These are phyloP conservation scores for Leccinum rimulosum DNA, from an alignment of 768 basidiomycete species.

Conservation along the genomic window DNA sequence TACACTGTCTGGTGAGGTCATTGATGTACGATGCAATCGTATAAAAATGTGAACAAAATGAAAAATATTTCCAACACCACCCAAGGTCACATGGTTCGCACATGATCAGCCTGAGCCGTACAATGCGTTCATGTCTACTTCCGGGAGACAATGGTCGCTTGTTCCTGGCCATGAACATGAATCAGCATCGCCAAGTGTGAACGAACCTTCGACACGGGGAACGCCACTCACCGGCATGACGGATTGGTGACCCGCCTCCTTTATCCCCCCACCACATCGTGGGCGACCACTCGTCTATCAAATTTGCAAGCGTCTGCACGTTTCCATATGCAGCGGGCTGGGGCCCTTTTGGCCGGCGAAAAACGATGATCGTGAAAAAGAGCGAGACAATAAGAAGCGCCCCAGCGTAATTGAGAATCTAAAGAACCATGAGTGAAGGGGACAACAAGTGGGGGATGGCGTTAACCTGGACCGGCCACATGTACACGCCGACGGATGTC, in stretches of 20 bases:
- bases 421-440: neutral
- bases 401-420: constrained; percentile 29
- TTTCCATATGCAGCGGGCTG: constrained; percentile 35
- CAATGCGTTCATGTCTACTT: neutral
- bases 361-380: constrained; percentile 10
- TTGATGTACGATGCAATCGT: too few relatives aligned
- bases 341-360: constrained; percentile 19
- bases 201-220: neutral
- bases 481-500: constrained; percentile 19
- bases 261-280: constrained; percentile 33
- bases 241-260: neutral
- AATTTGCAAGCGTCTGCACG: constrained; percentile 34
- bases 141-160: too few relatives aligned
- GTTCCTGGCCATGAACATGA: too few relatives aligned
- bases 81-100: neutral
- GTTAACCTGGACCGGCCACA: constrained; percentile 28
- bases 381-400: constrained; percentile 23
- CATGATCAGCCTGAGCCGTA: too few relatives aligned
- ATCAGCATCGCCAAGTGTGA: neutral
- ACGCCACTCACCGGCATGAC: constrained; percentile 23
- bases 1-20: too few relatives aligned
- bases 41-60: too few relatives aligned
- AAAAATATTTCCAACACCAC: neutral
- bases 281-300: constrained; percentile 35
- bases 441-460: neutral